These are phyloP conservation scores for Rhynchosporium graminicola DNA, from an alignment of 2,329 filamentous ascomycete genomes.

Conservation along the genomic window DNA sequence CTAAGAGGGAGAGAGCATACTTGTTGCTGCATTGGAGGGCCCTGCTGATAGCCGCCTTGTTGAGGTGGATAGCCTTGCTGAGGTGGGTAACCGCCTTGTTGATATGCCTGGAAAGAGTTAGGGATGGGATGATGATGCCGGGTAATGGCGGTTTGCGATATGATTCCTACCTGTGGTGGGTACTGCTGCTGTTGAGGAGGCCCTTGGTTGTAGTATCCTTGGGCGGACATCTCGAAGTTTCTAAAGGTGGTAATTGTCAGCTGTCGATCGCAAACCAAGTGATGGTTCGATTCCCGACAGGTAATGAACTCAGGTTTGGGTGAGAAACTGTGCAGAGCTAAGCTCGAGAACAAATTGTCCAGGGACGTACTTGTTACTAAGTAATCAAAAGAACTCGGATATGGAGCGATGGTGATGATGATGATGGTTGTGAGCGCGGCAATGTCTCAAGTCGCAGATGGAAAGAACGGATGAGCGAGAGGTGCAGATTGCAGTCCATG, in stretches of 20 bases:
- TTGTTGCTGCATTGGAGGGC: constrained; percentile 18
- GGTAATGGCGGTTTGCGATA: neutral
- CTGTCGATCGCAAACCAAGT: neutral
- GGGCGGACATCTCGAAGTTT: constrained; percentile 37
- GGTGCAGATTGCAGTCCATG: neutral
- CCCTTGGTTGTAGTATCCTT: constrained; percentile 42
- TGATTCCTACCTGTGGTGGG: neutral
- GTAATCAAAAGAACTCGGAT: neutral
- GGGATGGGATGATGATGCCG: neutral
- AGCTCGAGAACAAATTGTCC: neutral
- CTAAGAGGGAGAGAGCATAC: neutral
- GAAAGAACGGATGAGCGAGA: neutral
- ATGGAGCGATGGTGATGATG: neutral
- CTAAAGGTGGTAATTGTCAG: constrained; percentile 16
- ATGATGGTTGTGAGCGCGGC: neutral
- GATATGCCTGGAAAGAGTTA: neutral
- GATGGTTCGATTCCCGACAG: neutral
- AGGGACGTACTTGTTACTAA: neutral
- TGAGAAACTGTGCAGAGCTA: neutral
- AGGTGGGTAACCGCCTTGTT: constrained; percentile 13
- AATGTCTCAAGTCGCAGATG: neutral
- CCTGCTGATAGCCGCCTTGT: constrained; percentile 22
- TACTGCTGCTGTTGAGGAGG: constrained; percentile 25
- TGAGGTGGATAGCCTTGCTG: constrained; percentile 29
- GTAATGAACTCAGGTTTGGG: constrained; percentile 7